Conservation (phyloP, 1,284 basidiomycete species). For the Earliella scabrosa region DNA sequence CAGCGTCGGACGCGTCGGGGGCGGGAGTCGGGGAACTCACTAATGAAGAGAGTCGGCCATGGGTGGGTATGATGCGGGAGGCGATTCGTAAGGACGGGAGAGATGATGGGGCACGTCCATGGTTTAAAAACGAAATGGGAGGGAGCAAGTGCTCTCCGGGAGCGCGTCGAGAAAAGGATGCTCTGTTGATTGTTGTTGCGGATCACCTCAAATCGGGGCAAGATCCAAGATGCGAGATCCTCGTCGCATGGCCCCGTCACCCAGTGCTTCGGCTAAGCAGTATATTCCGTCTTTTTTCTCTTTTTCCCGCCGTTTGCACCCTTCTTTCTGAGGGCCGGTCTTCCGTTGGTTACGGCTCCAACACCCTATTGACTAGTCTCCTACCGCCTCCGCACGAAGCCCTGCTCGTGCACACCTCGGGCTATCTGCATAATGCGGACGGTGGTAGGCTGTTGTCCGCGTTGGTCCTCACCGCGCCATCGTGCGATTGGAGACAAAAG, state of each 20-base stretch:
- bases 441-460: too few species aligned
- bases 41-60: conserved; percentile 67
- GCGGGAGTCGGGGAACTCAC: conserved; percentile 43
- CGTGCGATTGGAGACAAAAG: background rate
- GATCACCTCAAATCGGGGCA: conserved; percentile 38
- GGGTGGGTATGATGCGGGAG: conserved; percentile 40
- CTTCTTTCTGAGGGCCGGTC: conserved; percentile 18
- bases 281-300: conserved; percentile 19
- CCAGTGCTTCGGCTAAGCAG: conserved; percentile 25
- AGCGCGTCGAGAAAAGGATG: conserved; percentile 26
- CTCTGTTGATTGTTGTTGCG: conserved; percentile 36
- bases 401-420: too few species aligned
- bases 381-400: conserved; percentile 6
- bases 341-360: conserved; percentile 19
- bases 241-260: conserved; percentile 27
- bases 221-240: conserved; percentile 31
- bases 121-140: conserved; percentile 33
- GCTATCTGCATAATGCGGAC: too few species aligned
- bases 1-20: conserved; percentile 4
- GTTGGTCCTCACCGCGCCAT: too few species aligned
- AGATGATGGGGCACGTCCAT: conserved; percentile 27
- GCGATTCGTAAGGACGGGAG: conserved; percentile 29
- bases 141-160: conserved; percentile 2
- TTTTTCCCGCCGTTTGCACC: conserved; percentile 10
- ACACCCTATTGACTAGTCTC: conserved; percentile 10